Evolutionary conservation across 2,329 filamentous ascomycete genomes (phyloP), one percentile per base, ranked within the genome.

Genomic region (Rhinocladiella mackenziei): DNA sequence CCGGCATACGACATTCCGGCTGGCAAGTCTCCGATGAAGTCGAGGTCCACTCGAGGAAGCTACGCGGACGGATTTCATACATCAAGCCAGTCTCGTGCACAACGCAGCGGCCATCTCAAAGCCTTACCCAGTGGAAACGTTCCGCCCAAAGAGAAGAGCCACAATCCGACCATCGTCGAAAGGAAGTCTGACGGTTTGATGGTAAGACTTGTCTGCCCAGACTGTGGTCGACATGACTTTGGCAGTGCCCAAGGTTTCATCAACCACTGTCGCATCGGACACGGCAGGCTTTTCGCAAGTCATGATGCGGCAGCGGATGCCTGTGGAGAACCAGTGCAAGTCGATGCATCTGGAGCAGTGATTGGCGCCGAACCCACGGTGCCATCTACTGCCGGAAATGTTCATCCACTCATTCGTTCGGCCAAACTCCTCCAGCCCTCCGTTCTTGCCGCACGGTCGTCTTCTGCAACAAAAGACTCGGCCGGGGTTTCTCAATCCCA

Each of bases 211-310:
- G 84, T 94, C 52, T 98, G 92, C 71, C 68, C 86, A 47, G 85
- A 92, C 64, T 97, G 92, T 66, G 77, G 88, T 37, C 78, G 91
- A 53, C 86, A 88, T 63, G 87, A 96, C 64, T 97, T 97, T 61
- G 89, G 85, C 43, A 97, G 89, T 69, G 94, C 89, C 0, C 92
- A 97, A 65, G 92, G 92, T n/a, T 97, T 97, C 68, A 92, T 98
- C 70, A 98, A 98, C 62, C 92, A 98, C 63, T 97, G 91, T 63
- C 88, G 92, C 45, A 97, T 98, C 58, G 89, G 89, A 18, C 92
- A 98, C 68, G 86, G 84, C 62, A 78, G 87, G 47, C 89, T 94
- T 53, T 97, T 89, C 72, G 91, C 94, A 68, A 96, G 88, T 58
- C 92, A 98, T 60, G 91, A 97, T 64, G 87, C 89, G 60, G 92